phyloP scores from a whole-genome alignment of 192 early-diverging fungal genomes.

The Entomortierella beljakovae region DNA sequence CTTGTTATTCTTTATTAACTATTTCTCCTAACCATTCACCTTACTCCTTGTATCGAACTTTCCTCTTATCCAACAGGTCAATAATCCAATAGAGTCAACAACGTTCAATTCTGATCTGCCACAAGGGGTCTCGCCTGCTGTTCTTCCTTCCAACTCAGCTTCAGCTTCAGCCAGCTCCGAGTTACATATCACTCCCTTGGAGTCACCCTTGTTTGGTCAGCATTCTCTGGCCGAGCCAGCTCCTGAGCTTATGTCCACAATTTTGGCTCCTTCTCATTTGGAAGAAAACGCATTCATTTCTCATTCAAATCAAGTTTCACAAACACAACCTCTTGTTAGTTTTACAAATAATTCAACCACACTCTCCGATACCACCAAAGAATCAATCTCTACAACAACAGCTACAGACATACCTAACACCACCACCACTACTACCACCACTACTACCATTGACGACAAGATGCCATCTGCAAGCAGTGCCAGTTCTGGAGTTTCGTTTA shows the following conservation, averaged over 20 bases:
- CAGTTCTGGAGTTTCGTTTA: not conserved
- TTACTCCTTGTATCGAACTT: constrained; percentile 10
- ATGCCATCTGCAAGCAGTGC: not conserved
- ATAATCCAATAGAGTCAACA: not conserved
- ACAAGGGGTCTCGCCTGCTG: constrained; percentile 2
- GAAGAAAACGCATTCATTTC: not conserved
- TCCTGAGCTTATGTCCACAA: not conserved
- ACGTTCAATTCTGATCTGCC: constrained; percentile 7
- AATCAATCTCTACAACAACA: too few relatives aligned
- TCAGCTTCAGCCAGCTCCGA: not conserved
- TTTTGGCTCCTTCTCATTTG: not conserved
- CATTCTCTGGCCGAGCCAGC: not conserved
- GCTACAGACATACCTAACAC: not conserved
- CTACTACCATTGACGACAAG: not conserved
- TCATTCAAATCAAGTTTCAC: constrained; percentile 6
- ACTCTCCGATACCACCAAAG: too few relatives aligned
- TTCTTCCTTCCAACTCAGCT: not conserved
- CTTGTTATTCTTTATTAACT: constrained; percentile 3
- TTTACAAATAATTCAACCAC: not conserved
- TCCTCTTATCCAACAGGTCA: constrained; percentile 10
- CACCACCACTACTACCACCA: not conserved
- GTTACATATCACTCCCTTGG: not conserved
- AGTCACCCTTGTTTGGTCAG: not conserved
- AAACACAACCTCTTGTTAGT: not conserved
- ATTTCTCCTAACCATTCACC: not conserved